These are phyloP conservation scores for Zanthoxylum bungeanum DNA, from an alignment of 345 rosid genomes.

Conservation along the genomic window DNA sequence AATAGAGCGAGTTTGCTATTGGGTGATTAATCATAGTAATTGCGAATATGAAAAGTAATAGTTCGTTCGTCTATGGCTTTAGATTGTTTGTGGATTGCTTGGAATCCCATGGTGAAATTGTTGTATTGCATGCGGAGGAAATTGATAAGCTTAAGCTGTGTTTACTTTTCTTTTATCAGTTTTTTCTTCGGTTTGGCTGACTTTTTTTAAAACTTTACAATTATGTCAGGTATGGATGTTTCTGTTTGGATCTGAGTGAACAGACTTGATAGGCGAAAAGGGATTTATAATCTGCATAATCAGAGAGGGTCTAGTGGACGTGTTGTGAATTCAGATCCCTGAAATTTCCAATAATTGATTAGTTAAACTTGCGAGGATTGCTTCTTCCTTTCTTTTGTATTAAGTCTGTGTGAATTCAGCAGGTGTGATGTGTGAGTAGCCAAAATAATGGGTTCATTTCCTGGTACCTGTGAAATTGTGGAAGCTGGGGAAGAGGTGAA, in stretches of 20 bases:
- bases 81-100: too few species aligned
- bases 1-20: not conserved
- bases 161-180: too few species aligned
- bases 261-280: not conserved
- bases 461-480: slow-evolving; percentile 69
- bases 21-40: not conserved
- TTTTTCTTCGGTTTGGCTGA: not conserved
- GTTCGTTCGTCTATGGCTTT: too few species aligned
- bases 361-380: slow-evolving; percentile 4
- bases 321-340: slow-evolving; percentile 10
- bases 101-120: too few species aligned
- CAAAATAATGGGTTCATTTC: slow-evolving; percentile 58
- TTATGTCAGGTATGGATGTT: slow-evolving; percentile 18
- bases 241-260: slow-evolving; percentile 5
- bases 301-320: not conserved
- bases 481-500: slow-evolving; percentile 58
- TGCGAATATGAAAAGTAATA: too few species aligned
- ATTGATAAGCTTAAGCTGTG: too few species aligned
- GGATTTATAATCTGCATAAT: slow-evolving; percentile 7
- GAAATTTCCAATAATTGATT: slow-evolving; percentile 12
- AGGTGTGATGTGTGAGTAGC: not conserved
- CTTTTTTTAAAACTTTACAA: not conserved
- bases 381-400: not conserved
- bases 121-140: too few species aligned
- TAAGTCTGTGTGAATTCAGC: not conserved